Evolutionary conservation across 345 rosid species (phyloP), one percentile per base, ranked within the genome.

Genomic region (Hibiscus syriacus): DNA sequence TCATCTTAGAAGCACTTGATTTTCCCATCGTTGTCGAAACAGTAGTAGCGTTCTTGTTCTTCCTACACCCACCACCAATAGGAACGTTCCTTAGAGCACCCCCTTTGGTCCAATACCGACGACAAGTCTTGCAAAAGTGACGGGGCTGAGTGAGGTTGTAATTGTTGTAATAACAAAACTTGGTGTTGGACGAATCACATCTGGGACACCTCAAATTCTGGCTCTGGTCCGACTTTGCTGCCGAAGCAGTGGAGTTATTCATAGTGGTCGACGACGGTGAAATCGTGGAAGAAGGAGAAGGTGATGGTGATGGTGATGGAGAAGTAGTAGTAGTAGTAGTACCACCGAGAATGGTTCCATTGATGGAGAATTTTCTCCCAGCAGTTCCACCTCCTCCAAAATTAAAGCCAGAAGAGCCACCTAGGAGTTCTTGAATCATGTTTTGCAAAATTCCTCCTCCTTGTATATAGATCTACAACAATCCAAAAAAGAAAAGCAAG

Each of bases 121-220:
- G 94, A 53, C 94, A 88, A 13, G 90, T 85, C 87, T 88, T 88
- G 82, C 94, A 88, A 73, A 88, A 88, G 78, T 88, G 90, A 55
- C 94, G 90, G 23, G 94, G 94, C 80, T 88, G 94, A 20, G 90
- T 88, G 58, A 88, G 90, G 38, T 88, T 88, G 69, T 88, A 88
- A 76, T 88, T 88, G 87, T 87, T 87, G 79, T 85, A 87, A 80
- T 87, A 87, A 66, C 93, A 87, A 76, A 87, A 87, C 79, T 88
- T 88, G 38, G 94, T 88, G 82, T 88, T 88, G 0, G 90, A 60
- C 30, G 94, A 88, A 69, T 85, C 87, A 41, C 94, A 88, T 26
- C 94, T 66, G 0, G 94, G 94, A 70, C 94, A 88, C 72, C 87
- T 82, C 71, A 88, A 74, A 74, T 68, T 83, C 54, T 49, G 54